phyloP scores from a whole-genome alignment of 208 protist species.

The Acanthamoeba pearcei region DNA sequence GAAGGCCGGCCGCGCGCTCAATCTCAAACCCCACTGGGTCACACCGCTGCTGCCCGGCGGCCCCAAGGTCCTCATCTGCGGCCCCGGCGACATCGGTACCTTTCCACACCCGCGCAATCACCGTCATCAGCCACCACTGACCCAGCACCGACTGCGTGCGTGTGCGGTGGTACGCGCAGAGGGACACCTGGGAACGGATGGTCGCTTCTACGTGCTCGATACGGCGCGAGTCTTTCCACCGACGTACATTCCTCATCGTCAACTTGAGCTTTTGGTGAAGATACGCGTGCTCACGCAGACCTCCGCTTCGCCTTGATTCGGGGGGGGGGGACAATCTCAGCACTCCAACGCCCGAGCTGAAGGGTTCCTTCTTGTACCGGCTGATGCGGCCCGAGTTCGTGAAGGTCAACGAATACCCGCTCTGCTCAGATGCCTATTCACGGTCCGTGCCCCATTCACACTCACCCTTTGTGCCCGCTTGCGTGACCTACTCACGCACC shows the following conservation, averaged over 20 bases:
- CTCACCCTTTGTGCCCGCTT: not conserved
- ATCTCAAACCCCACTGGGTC: slow-evolving; percentile 48
- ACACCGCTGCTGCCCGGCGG: not conserved
- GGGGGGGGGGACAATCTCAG: not conserved
- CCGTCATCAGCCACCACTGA: not conserved
- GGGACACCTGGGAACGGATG: slow-evolving; percentile 55
- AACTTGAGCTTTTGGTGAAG: too few species aligned
- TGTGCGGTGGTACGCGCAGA: not conserved
- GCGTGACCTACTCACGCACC: not conserved
- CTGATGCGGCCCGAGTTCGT: slow-evolving; percentile 47
- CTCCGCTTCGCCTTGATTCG: not conserved
- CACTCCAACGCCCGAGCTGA: slow-evolving; percentile 14
- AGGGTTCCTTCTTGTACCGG: slow-evolving; percentile 47
- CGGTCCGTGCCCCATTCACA: not conserved
- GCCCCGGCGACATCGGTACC: slow-evolving; percentile 41
- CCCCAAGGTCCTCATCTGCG: slow-evolving; percentile 51
- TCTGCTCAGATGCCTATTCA: slow-evolving; percentile 50
- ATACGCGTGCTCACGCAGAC: not conserved
- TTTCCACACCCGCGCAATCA: not conserved
- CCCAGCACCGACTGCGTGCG: not conserved
- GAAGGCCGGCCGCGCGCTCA: slow-evolving; percentile 55
- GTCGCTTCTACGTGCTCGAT: slow-evolving; percentile 54
- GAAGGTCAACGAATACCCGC: not conserved
- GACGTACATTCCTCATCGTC: not conserved
- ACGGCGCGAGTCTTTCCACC: slow-evolving; percentile 34